A percentile compares a stretch with the other conserved stretches of the same genome.
phyloP scores from a whole-genome alignment of 2,329 filamentous ascomycete genomes.

The Kalmusia sp. region DNA sequence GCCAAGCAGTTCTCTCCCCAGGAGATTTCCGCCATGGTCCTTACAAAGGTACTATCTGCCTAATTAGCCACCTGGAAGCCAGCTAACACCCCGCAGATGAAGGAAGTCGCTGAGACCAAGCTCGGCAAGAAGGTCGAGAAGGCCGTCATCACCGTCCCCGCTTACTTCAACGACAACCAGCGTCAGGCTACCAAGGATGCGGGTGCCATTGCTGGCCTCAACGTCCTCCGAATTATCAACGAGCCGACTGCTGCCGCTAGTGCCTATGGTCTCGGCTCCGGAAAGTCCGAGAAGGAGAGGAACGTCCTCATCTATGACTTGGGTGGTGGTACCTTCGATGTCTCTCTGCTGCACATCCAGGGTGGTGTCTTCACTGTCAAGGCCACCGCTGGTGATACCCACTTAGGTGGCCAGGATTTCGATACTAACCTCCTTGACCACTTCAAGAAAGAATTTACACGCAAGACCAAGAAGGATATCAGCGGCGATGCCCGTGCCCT shows the following conservation, averaged over 20 bases:
- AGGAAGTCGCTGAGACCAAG: slow-evolving; percentile 98
- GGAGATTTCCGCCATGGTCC: slow-evolving; percentile 99
- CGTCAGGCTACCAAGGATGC: slow-evolving; percentile 99
- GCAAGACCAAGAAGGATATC: slow-evolving; percentile 69
- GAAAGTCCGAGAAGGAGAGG: slow-evolving; percentile 96
- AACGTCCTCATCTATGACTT: slow-evolving; percentile 99
- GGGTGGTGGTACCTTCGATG: slow-evolving; percentile 99
- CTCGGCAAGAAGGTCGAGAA: slow-evolving; percentile 99
- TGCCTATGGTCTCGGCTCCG: slow-evolving; percentile 94
- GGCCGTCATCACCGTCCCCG: slow-evolving; percentile 97
- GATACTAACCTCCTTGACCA: slow-evolving; percentile 84
- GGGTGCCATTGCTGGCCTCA: slow-evolving; percentile 94
- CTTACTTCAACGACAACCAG: slow-evolving; percentile 99
- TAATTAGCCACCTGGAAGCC: background rate
- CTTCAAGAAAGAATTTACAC: slow-evolving; percentile 93
- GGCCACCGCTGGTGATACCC: slow-evolving; percentile 87
- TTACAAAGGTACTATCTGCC: slow-evolving; percentile 77
- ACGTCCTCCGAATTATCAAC: slow-evolving; percentile 99
- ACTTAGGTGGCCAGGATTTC: background rate
- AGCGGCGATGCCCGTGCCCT: slow-evolving; percentile 88
- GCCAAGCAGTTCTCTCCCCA: slow-evolving; percentile 96
- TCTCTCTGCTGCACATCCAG: slow-evolving; percentile 97
- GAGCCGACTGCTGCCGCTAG: slow-evolving; percentile 98
- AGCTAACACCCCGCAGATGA: slow-evolving; percentile 72
- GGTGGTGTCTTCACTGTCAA: slow-evolving; percentile 99